Evolutionary conservation across 352 stramenopile species (phyloP).

Genomic region (Pythium guiyangense): DNA sequence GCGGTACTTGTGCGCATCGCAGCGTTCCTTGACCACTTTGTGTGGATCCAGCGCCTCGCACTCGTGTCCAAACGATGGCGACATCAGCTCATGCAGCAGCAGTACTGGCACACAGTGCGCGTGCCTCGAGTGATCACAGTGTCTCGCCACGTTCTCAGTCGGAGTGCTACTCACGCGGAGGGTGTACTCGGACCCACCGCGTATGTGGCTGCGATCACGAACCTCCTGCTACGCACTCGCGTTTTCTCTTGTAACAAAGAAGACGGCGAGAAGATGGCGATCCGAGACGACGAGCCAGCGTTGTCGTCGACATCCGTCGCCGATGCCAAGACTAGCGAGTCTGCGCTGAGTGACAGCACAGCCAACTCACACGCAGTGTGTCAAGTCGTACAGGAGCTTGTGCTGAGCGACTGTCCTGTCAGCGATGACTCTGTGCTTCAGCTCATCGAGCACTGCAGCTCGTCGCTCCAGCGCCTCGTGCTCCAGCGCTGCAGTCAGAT

Average conservation of each 20-base stretch:
- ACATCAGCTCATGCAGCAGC: neutral
- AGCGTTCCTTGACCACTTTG: slow-evolving; percentile 16
- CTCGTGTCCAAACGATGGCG: slow-evolving; percentile 12
- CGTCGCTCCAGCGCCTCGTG: slow-evolving; percentile 6
- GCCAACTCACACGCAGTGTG: too few relatives aligned
- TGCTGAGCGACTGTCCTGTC: slow-evolving; percentile 14
- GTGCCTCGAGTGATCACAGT: neutral
- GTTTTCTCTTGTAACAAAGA: too few relatives aligned
- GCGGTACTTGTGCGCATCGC: slow-evolving; percentile 1
- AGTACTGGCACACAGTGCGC: slow-evolving; percentile 12
- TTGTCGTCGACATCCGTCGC: too few relatives aligned
- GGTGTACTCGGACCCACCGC: too few relatives aligned
- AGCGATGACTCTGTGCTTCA: slow-evolving; percentile 22
- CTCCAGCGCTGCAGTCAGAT: slow-evolving; percentile 20
- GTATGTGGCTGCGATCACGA: too few relatives aligned
- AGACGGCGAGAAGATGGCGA: neutral
- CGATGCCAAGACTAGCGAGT: too few relatives aligned
- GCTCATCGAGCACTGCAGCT: slow-evolving; percentile 14
- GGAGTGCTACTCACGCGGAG: too few relatives aligned
- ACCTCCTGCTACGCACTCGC: too few relatives aligned
- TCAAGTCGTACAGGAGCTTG: slow-evolving; percentile 15
- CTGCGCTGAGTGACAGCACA: too few relatives aligned
- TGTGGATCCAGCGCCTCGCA: slow-evolving; percentile 13
- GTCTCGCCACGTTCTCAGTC: too few relatives aligned
- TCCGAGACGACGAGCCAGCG: too few relatives aligned